Percentiles rank a stretch among this genome's conserved stretches.
Evolutionary conservation across 2,329 filamentous ascomycete genomes (phyloP).

Genomic region (Hawksworthiomyces lignivorus): DNA sequence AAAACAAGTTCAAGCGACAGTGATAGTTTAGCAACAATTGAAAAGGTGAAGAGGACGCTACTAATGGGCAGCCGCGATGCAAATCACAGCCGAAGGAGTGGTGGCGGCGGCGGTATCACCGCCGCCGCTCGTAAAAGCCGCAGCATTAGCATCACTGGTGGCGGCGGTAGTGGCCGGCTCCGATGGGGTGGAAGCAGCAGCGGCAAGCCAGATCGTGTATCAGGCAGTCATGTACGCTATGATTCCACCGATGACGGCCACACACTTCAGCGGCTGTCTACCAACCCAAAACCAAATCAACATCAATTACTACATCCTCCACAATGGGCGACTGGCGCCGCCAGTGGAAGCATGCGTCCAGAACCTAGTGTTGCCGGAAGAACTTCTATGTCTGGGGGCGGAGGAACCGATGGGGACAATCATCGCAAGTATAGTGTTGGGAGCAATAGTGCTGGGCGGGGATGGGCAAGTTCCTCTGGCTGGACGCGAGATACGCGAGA

Average conservation of each 20-base stretch:
- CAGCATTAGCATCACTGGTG: neutral
- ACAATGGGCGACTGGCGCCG: neutral
- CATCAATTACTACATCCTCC: too few relatives aligned
- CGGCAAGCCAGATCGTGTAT: neutral
- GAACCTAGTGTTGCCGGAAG: neutral
- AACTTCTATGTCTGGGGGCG: neutral
- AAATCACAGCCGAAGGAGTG: neutral
- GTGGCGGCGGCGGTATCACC: neutral
- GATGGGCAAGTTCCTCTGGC: slow-evolving; percentile 4
- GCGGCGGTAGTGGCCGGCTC: slow-evolving; percentile 1
- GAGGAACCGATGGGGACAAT: neutral
- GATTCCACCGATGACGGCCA: slow-evolving; percentile 3
- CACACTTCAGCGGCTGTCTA: too few relatives aligned
- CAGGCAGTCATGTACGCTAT: slow-evolving; percentile 3
- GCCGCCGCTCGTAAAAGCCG: neutral
- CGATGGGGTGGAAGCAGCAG: neutral
- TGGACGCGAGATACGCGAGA: too few relatives aligned
- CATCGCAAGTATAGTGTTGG: slow-evolving; percentile 2
- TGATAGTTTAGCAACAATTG: slow-evolving; percentile 2
- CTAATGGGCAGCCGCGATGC: neutral
- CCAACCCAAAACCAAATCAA: neutral
- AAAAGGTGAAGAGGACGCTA: neutral
- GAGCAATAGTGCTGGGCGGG: slow-evolving; percentile 2
- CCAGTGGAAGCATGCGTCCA: neutral
- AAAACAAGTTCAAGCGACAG: too few relatives aligned